Conservation (phyloP, 768 basidiomycete genomes). For the Mrakia gelida region DNA sequence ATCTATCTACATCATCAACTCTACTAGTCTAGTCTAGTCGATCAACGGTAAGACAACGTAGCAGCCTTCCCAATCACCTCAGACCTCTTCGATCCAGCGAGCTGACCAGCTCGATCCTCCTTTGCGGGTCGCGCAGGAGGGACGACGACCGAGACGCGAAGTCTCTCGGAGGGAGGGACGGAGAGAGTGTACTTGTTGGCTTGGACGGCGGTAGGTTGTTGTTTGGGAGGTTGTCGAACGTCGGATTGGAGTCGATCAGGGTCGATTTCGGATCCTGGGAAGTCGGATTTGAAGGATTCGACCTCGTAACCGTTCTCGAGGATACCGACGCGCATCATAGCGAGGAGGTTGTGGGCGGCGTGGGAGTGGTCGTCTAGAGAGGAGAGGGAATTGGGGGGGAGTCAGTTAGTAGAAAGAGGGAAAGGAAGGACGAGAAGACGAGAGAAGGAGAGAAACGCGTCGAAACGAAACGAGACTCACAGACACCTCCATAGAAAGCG, state of each 20-base stretch:
- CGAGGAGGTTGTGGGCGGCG: constrained; percentile 69
- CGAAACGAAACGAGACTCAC: constrained; percentile 60
- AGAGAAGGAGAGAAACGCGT: constrained; percentile 38
- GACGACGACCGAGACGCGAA: constrained; percentile 54
- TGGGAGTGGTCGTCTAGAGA: constrained; percentile 75
- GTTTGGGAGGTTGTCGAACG: constrained; percentile 40
- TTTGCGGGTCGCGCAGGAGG: constrained; percentile 40
- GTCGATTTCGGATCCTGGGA: constrained; percentile 29
- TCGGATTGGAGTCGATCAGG: constrained; percentile 36
- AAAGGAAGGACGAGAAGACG: too few species aligned
- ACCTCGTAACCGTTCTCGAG: constrained; percentile 63
- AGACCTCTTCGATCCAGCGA: too few species aligned
- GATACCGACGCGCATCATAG: constrained; percentile 72
- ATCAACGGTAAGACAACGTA: too few species aligned
- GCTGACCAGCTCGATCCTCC: not conserved
- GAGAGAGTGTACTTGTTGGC: constrained; percentile 42
- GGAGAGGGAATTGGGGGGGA: constrained; percentile 44
- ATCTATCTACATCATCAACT: too few species aligned
- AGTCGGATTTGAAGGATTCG: constrained; percentile 43
- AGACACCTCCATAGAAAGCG: constrained; percentile 89
- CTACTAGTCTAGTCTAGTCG: too few species aligned
- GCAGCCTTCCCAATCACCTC: too few species aligned
- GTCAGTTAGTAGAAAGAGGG: too few species aligned
- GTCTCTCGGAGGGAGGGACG: constrained; percentile 67
- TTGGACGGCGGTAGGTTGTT: constrained; percentile 53